Evolutionary conservation across 371 early-diverging fungal genomes (phyloP), one percentile per base, ranked within the genome.

Genomic region (Apophysomyces ossiformis): DNA sequence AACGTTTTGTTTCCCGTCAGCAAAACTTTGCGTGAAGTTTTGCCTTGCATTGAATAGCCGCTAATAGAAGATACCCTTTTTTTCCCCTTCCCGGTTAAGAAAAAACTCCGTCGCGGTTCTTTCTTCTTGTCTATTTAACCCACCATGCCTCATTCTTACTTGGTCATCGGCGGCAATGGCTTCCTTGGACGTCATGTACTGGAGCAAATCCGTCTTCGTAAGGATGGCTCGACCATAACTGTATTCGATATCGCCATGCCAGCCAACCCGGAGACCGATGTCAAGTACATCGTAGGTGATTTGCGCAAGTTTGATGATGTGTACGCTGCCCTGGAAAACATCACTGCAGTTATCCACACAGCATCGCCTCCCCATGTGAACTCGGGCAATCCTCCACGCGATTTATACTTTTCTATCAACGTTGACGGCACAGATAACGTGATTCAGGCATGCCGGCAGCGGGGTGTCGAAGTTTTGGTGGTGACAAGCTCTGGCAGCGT

Each of bases 281-380:
- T 89, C 44, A 79, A 72, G 37, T 94, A 90, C 67, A 74, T 84
- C 63, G 73, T 79, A 5, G 96, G 95, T 62, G 94, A 95, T 68
- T 87, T 96, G 60, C 89, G 90, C 60, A 82, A 88, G 58, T 78
- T 74, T 41, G 85, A 78, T 5, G 86, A 88, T 68, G 86, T 96
- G n/a, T 80, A 69, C 35, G 61, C 65, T 5, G 94, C 95, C 0
- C 73, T 92, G 6, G 81, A 77, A 39, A 85, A 87, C 37, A 88
- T 89, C 46, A 85, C 88, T 7, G 86, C 88, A 60, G 96, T 95
- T 39, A 90, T 96, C 74, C 96, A 97, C 80, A 93, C 95, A 0
- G 98, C 97, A 3, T 95, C 96, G 5, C 96, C 97, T 9, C 86
- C 91, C 57, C 91, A 90, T 74, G 81, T 96, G 76, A 95, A 95